A percentile compares a stretch with the other conserved stretches of the same genome.
Conservation (phyloP, 148 eudicot species). For the Vaccinium macrocarpon region DNA sequence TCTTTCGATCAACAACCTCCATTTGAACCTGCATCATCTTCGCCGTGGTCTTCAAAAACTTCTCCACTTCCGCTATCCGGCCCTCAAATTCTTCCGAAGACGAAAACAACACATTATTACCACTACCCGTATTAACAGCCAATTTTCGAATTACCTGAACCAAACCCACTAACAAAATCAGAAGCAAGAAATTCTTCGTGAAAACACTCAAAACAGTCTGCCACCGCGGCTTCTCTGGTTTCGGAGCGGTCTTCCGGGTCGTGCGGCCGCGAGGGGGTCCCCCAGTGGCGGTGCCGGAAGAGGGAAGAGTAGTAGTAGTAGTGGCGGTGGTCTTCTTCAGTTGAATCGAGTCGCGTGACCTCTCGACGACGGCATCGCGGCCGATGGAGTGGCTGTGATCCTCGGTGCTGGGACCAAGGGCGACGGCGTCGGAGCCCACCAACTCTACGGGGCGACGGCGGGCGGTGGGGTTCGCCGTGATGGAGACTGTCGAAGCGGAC, state of each 20-base stretch:
- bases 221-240: constrained; percentile 51
- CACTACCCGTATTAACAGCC: constrained; percentile 24
- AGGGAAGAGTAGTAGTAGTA: constrained; percentile 2
- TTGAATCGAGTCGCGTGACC: constrained; percentile 35
- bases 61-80: constrained; percentile 56
- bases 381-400: constrained; percentile 50
- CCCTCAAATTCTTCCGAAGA: constrained; percentile 58
- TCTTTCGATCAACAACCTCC: constrained; percentile 55
- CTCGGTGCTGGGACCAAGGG: constrained; percentile 23
- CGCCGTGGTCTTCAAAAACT: constrained; percentile 45
- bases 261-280: constrained; percentile 24
- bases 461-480: constrained; percentile 55
- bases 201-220: constrained; percentile 52
- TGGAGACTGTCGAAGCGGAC: constrained; percentile 85
- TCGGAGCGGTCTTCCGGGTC: constrained; percentile 27
- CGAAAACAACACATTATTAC: neutral
- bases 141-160: constrained; percentile 57
- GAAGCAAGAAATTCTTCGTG: constrained; percentile 55
- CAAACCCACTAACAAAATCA: constrained; percentile 47
- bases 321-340: constrained; percentile 17
- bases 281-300: constrained; percentile 15
- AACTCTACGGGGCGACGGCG: constrained; percentile 57
- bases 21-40: constrained; percentile 76
- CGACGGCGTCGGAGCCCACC: constrained; percentile 23
- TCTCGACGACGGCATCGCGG: constrained; percentile 43